Conservation (phyloP, 2,329 filamentous ascomycete species). For the Triangularia verruculosa region DNA sequence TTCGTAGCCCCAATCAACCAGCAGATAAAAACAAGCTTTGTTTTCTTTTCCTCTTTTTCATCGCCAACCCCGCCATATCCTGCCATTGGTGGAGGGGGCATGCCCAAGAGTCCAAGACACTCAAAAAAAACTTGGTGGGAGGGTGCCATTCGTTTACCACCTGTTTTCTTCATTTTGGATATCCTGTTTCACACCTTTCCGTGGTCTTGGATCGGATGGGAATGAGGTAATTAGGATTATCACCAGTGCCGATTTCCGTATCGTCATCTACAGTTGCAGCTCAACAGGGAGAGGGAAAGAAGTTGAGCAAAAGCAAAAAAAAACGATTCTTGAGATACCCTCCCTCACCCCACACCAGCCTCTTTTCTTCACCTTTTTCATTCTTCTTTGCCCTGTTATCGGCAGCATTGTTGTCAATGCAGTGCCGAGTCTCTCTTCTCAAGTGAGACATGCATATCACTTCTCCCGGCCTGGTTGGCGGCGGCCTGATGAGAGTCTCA, state of each 20-base stretch:
- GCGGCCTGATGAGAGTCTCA: not conserved
- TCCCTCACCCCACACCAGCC: not conserved
- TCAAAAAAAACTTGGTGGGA: not conserved
- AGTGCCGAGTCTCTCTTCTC: not conserved
- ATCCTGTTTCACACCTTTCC: not conserved
- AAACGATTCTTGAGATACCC: not conserved
- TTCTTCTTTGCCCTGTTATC: not conserved
- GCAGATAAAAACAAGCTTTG: not conserved
- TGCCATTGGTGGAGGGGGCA: not conserved
- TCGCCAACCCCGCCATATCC: slow-evolving; percentile 1
- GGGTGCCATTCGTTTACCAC: not conserved
- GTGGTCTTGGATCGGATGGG: not conserved
- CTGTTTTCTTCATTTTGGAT: not conserved
- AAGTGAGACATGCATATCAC: not conserved
- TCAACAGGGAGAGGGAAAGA: not conserved
- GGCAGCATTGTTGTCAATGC: not conserved
- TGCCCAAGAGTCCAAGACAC: too few relatives aligned
- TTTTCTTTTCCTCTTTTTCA: not conserved
- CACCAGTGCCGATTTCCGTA: not conserved
- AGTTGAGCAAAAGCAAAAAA: not conserved
- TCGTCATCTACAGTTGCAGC: not conserved
- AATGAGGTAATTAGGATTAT: not conserved
- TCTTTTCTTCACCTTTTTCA: not conserved
- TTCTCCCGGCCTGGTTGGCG: not conserved
- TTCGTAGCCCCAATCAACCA: not conserved